Evolutionary conservation across 2,329 filamentous ascomycete genomes (phyloP), one percentile per base, ranked within the genome.

Genomic region (Dichotomopilus funicola): DNA sequence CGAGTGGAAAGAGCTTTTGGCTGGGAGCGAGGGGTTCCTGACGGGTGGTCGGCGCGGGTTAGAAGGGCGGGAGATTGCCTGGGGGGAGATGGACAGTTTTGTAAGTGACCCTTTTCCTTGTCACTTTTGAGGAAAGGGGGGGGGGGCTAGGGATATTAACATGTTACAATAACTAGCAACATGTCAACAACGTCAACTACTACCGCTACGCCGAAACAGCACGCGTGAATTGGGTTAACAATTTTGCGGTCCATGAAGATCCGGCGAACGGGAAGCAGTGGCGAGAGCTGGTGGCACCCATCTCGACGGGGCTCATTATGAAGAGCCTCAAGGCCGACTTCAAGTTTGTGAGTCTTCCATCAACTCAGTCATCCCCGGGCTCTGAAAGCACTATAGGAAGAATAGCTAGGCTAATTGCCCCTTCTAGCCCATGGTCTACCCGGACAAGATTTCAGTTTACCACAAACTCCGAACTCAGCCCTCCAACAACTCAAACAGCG

Each of bases 101-200:
- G 69, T 72, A 64, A 49, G 72, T 51, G 13, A 2, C 19, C 36
- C 11, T n/a, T 38, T 19, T 4, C n/a, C 37, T 38, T 12, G 12
- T 38, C 37, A 33, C n/a, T 37, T 13, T 37, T 48, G 6, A 6
- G 5, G 43, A 45, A 27, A n/a, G 42, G 42, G 19, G 10, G 43
- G n/a, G 19, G 40, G 40, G 40, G 6, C 40, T 8, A n/a, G 6
- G 42, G 13, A 10, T 6, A 49, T 11, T 38, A 12, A 40, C 19
- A 31, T 12, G 11, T 19, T 19, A 12, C 10, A 6, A 13, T 47
- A 68, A 66, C 6, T 49, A 74, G 83, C 82, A 84, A 49, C 90
- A 96, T 70, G 87, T 96, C 49, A 96, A 95, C 69, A 95, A 95
- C 64, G 85, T 91, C 59, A 82, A 81, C 61, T 95, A 95, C 70